phyloP scores from a whole-genome alignment of 352 stramenopile species.

The Globisporangium apiculatum region DNA sequence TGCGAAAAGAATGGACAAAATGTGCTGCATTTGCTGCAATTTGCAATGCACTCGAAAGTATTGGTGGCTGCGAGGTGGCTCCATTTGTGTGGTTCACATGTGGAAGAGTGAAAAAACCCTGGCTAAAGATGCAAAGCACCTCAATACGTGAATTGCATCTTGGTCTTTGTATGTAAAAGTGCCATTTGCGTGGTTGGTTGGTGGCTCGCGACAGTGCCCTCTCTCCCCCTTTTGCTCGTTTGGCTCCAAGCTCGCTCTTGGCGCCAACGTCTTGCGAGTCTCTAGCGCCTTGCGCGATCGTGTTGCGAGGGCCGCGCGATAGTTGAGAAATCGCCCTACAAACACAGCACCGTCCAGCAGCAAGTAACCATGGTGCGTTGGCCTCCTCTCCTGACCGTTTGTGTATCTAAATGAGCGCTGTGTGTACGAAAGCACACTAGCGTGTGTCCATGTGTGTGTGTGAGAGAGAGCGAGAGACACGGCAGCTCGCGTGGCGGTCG shows the following conservation, averaged over 20 bases:
- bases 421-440: too few species aligned
- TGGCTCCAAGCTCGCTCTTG: conserved; percentile 1
- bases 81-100: too few species aligned
- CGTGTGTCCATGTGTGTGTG: too few species aligned
- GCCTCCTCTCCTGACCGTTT: not conserved
- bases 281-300: not conserved
- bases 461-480: too few species aligned
- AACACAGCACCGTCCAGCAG: conserved; percentile 1
- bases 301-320: conserved; percentile 2
- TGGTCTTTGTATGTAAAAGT: conserved; percentile 18
- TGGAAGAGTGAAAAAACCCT: conserved; percentile 2
- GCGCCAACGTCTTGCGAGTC: not conserved
- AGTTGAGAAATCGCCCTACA: conserved; percentile 20
- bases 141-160: conserved; percentile 6
- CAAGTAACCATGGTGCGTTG: conserved; percentile 17
- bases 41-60: not conserved
- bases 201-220: conserved; percentile 13
- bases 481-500: too few species aligned
- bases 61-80: not conserved
- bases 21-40: not conserved
- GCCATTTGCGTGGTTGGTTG: conserved; percentile 21
- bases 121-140: not conserved
- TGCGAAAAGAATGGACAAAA: not conserved
- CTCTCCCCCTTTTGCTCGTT: conserved; percentile 29
- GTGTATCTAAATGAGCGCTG: not conserved